These are phyloP conservation scores for Knoxdaviesia capensis DNA, from an alignment of 2,329 filamentous ascomycete species.

Conservation along the genomic window DNA sequence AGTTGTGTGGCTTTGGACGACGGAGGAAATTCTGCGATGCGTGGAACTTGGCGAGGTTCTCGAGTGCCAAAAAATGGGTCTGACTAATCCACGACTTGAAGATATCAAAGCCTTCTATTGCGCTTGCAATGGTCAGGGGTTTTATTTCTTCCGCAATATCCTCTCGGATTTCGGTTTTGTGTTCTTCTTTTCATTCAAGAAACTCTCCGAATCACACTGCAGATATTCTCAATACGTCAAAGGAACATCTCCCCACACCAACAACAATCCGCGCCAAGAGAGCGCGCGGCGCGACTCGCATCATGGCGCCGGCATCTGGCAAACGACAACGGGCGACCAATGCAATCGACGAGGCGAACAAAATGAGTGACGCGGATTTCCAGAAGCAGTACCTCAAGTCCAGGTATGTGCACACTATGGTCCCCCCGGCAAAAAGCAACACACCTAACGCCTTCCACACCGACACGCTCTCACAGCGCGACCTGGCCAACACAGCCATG, in stretches of 20 bases:
- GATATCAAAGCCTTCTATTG: no score
- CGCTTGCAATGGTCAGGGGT: no score
- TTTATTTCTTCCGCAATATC: neutral
- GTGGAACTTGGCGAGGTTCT: no score
- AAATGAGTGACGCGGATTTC: conserved; percentile 26
- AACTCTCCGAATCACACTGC: no score
- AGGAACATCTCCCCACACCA: no score
- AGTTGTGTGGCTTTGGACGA: no score
- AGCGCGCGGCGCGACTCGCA: neutral
- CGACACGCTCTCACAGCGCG: neutral
- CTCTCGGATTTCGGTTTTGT: neutral
- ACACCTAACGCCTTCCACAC: no score
- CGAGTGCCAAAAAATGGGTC: no score
- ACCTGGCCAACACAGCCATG: conserved; percentile 13
- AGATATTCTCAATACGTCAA: no score
- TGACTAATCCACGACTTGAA: no score
- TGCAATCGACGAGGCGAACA: conserved; percentile 27
- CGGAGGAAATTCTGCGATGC: no score
- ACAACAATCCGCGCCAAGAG: no score
- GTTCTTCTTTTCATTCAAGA: neutral
- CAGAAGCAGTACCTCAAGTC: conserved; percentile 24
- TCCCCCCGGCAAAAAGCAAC: neutral
- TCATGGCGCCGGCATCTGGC: neutral
- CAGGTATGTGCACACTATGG: conserved; percentile 15
- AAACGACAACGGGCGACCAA: conserved; percentile 6